These are phyloP conservation scores for Parsonsia alboflavescens DNA, from an alignment of 257 asterid species.

Conservation along the genomic window DNA sequence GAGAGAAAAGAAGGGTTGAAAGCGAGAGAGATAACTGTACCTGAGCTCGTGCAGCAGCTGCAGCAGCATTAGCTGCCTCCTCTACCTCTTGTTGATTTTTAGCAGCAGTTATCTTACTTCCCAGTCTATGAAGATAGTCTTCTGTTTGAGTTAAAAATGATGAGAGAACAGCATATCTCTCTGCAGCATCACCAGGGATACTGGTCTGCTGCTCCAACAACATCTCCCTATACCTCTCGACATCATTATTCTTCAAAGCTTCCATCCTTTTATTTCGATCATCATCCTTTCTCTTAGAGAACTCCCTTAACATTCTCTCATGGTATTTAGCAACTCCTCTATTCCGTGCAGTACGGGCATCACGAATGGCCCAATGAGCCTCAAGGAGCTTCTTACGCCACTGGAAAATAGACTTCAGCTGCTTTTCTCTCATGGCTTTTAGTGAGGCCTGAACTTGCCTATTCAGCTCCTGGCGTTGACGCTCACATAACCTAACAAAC, in stretches of 20 bases:
- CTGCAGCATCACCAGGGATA: conserved; percentile 87
- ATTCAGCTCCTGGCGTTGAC: conserved; percentile 92
- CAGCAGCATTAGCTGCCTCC: conserved; percentile 91
- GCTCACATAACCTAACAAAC: conserved; percentile 90
- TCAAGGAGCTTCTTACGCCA: conserved; percentile 99
- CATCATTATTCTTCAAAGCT: conserved; percentile 96
- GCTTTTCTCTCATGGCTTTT: conserved; percentile 87
- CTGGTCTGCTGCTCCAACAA: conserved; percentile 91
- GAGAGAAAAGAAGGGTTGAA: not conserved
- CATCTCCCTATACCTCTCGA: conserved; percentile 97
- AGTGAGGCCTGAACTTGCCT: conserved; percentile 88
- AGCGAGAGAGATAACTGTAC: conserved; percentile 25
- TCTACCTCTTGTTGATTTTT: conserved; percentile 97
- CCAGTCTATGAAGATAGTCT: conserved; percentile 87
- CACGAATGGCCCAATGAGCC: conserved; percentile 96
- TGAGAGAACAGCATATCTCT: conserved; percentile 93
- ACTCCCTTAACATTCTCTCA: conserved; percentile 94
- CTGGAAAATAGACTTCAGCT: conserved; percentile 79
- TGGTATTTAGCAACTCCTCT: conserved; percentile 99
- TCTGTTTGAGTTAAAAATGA: conserved; percentile 91
- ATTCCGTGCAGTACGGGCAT: conserved; percentile 95
- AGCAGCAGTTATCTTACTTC: conserved; percentile 88
- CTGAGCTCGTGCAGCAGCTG: conserved; percentile 88
- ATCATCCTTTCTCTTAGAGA: conserved; percentile 88
- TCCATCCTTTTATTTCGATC: conserved; percentile 94